Percentiles rank a stretch among this genome's conserved stretches.
phyloP scores from a whole-genome alignment of 2,329 filamentous ascomycete species.

The Venturia asperata region DNA sequence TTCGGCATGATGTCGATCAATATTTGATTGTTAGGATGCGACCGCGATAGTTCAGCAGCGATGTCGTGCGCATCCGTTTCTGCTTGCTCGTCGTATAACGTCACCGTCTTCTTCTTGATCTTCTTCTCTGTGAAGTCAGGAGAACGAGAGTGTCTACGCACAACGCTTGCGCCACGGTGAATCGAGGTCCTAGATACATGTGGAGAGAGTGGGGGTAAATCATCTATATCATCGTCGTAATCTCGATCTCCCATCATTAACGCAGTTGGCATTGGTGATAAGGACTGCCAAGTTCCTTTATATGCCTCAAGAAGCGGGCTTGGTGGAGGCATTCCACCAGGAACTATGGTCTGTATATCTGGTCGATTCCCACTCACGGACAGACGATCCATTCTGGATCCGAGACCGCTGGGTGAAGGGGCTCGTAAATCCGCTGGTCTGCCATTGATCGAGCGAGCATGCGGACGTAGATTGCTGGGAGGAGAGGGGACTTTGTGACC shows the following conservation, averaged over 20 bases:
- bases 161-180: conserved; percentile 25
- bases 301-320: conserved; percentile 90
- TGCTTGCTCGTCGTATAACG: conserved; percentile 66
- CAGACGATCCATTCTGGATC: conserved; percentile 39
- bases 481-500: conserved; percentile 25
- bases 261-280: conserved; percentile 89
- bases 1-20: conserved; percentile 79
- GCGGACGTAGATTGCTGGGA: conserved; percentile 27
- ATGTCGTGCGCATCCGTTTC: conserved; percentile 70
- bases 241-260: conserved; percentile 51
- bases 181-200: conserved; percentile 26
- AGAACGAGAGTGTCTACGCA: conserved; percentile 21
- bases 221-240: conserved; percentile 46
- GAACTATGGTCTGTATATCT: conserved; percentile 25
- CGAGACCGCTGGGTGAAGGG: conserved; percentile 29
- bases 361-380: conserved; percentile 42
- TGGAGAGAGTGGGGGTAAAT: conserved; percentile 30
- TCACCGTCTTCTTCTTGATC: conserved; percentile 52
- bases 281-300: conserved; percentile 85
- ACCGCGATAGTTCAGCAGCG: conserved; percentile 64
- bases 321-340: conserved; percentile 51
- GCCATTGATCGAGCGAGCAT: conserved; percentile 28
- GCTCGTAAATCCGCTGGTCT: conserved; percentile 23
- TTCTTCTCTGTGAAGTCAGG: conserved; percentile 25
- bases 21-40: conserved; percentile 56